Evolutionary conservation across 2,329 filamentous ascomycete genomes (phyloP).

Genomic region (Ophiosphaerella herpotricha): DNA sequence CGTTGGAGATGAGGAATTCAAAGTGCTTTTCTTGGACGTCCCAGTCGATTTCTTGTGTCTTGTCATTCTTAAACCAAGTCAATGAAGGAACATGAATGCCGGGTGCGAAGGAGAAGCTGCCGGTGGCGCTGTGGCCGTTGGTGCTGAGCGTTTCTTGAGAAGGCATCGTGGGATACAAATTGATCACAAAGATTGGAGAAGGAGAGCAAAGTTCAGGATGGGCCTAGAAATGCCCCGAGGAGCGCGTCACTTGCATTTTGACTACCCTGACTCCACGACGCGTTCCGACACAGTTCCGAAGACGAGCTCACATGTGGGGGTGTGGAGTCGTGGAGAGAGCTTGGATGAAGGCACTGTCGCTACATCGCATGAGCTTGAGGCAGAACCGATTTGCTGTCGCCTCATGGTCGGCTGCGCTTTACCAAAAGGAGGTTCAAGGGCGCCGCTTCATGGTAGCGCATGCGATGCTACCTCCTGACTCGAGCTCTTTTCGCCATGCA

Average conservation of each 20-base stretch:
- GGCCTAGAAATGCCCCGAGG: not conserved
- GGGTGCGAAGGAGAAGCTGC: slow-evolving; percentile 49
- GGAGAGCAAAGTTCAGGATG: not conserved
- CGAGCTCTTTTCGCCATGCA: slow-evolving; percentile 6
- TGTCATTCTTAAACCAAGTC: slow-evolving; percentile 59
- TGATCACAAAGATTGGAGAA: not conserved
- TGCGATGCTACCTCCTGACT: slow-evolving; percentile 3
- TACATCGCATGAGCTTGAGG: slow-evolving; percentile 5
- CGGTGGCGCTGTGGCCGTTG: slow-evolving; percentile 30
- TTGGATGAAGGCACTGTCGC: slow-evolving; percentile 3
- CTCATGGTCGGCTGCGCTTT: not conserved
- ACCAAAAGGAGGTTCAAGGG: not conserved
- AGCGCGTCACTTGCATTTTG: slow-evolving; percentile 22
- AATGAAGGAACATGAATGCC: slow-evolving; percentile 63
- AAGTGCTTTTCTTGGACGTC: slow-evolving; percentile 58
- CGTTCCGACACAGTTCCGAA: slow-evolving; percentile 29
- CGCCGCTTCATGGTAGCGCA: slow-evolving; percentile 5
- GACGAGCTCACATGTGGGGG: slow-evolving; percentile 4
- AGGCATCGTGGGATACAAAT: slow-evolving; percentile 27
- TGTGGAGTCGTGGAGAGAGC: slow-evolving; percentile 5
- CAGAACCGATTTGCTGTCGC: slow-evolving; percentile 13
- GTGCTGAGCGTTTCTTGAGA: slow-evolving; percentile 32
- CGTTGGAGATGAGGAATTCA: slow-evolving; percentile 59
- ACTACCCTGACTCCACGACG: slow-evolving; percentile 13
- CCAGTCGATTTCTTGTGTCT: slow-evolving; percentile 61